Evolutionary conservation across 768 basidiomycete genomes (phyloP).

Genomic region (Phanerodontia chrysosporium): DNA sequence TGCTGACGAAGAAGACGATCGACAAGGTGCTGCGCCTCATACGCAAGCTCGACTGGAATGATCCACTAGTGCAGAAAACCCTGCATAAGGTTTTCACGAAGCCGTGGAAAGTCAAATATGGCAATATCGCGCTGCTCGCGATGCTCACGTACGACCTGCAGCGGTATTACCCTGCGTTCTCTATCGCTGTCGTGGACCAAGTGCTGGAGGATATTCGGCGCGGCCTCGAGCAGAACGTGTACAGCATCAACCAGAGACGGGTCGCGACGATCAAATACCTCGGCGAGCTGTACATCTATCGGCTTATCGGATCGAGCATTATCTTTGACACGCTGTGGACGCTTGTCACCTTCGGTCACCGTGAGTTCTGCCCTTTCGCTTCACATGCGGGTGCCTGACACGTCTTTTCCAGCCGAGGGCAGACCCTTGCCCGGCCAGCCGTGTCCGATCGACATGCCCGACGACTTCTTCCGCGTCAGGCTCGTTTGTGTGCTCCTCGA

Average conservation of each 20-base stretch:
- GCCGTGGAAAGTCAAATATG: constrained; percentile 95
- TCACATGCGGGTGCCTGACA: constrained; percentile 2
- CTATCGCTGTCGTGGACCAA: constrained; percentile 87
- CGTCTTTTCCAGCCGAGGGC: constrained; percentile 64
- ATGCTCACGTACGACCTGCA: constrained; percentile 95
- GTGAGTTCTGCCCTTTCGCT: constrained; percentile 45
- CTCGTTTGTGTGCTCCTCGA: constrained; percentile 91
- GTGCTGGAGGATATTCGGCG: constrained; percentile 88
- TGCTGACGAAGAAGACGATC: constrained; percentile 87
- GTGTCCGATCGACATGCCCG: constrained; percentile 81
- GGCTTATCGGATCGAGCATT: constrained; percentile 82
- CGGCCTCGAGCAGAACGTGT: constrained; percentile 91
- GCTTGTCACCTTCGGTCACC: constrained; percentile 91
- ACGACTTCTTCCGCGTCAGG: constrained; percentile 94
- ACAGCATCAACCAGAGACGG: constrained; percentile 91
- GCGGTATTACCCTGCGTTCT: constrained; percentile 87
- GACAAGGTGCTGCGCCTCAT: constrained; percentile 93
- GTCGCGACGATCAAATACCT: constrained; percentile 92
- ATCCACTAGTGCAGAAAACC: constrained; percentile 50
- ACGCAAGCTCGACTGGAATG: constrained; percentile 96
- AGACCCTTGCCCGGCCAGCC: constrained; percentile 76
- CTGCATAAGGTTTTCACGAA: constrained; percentile 93
- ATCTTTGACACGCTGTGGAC: constrained; percentile 95
- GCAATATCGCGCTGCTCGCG: constrained; percentile 83
- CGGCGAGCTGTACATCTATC: constrained; percentile 96